Conservation (phyloP, 495 filamentous ascomycete genomes). For the Cryomyces minteri region DNA sequence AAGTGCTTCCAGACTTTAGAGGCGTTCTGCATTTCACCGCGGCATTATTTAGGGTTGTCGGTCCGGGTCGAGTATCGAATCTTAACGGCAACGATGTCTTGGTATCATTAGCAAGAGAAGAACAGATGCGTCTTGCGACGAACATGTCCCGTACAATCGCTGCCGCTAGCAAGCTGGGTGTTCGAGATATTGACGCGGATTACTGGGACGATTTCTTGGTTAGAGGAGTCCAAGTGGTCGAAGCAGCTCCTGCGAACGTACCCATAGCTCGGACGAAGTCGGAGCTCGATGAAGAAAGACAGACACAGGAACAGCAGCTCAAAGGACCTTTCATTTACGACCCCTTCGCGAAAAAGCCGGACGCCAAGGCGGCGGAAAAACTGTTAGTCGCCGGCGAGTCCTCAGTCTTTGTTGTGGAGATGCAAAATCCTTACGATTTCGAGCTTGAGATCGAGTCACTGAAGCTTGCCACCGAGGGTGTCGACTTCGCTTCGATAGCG, state of each 20-base stretch:
- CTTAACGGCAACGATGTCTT: constrained; percentile 40
- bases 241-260: constrained; percentile 30
- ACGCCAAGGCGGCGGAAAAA: constrained; percentile 35
- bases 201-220: constrained; percentile 97
- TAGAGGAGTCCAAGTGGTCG: constrained; percentile 53
- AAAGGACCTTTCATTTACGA: constrained; percentile 88
- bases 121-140: constrained; percentile 60
- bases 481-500: constrained; percentile 43
- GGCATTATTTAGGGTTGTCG: constrained; percentile 62
- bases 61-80: constrained; percentile 55
- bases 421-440: constrained; percentile 91
- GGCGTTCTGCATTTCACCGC: constrained; percentile 75
- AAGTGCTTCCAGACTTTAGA: constrained; percentile 81
- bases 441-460: constrained; percentile 76
- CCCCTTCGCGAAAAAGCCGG: constrained; percentile 55
- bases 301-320: constrained; percentile 22
- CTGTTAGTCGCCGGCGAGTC: constrained; percentile 60
- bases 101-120: constrained; percentile 55
- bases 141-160: constrained; percentile 72
- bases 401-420: constrained; percentile 54
- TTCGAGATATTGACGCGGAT: constrained; percentile 49
- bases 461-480: constrained; percentile 50
- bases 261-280: constrained; percentile 54
- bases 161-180: constrained; percentile 47
- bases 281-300: constrained; percentile 43